Conservation (phyloP, 495 filamentous ascomycete species). For the Penicillium tannophilum region DNA sequence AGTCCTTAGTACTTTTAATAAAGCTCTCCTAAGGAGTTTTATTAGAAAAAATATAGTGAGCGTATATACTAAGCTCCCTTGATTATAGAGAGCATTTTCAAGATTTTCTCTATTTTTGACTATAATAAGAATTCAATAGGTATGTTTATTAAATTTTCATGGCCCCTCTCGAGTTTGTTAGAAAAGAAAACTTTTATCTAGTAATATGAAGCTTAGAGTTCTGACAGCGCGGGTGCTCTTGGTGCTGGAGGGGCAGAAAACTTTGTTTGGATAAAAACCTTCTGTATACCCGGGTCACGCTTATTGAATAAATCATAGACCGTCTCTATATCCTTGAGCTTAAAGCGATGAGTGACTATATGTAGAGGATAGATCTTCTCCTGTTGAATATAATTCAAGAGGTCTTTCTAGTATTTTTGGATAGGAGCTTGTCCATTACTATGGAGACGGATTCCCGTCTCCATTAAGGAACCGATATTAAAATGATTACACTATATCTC, state of each 20-base stretch:
- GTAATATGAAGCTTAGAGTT: neutral
- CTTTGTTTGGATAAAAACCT: constrained; percentile 70
- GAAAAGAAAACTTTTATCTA: neutral
- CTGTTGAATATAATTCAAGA: constrained; percentile 63
- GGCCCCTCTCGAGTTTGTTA: neutral
- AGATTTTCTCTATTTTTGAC: neutral
- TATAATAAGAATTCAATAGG: neutral
- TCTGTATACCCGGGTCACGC: constrained; percentile 69
- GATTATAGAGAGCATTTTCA: neutral
- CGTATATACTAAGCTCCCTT: neutral
- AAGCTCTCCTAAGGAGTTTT: too few species aligned
- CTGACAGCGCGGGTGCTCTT: neutral
- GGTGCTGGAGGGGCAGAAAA: constrained; percentile 51
- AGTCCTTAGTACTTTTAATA: too few species aligned
- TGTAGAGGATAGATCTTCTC: constrained; percentile 73
- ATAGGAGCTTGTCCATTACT: constrained; percentile 82
- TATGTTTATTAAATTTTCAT: neutral
- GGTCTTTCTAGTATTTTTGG: constrained; percentile 58
- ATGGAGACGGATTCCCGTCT: constrained; percentile 71
- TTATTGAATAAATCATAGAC: constrained; percentile 56
- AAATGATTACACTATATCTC: constrained; percentile 70
- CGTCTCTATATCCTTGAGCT: constrained; percentile 71
- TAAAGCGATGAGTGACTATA: constrained; percentile 78
- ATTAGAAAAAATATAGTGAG: neutral
- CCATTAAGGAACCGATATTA: constrained; percentile 87